Conservation (phyloP, 2,329 filamentous ascomycete genomes). For the Shiraia bambusicola region DNA sequence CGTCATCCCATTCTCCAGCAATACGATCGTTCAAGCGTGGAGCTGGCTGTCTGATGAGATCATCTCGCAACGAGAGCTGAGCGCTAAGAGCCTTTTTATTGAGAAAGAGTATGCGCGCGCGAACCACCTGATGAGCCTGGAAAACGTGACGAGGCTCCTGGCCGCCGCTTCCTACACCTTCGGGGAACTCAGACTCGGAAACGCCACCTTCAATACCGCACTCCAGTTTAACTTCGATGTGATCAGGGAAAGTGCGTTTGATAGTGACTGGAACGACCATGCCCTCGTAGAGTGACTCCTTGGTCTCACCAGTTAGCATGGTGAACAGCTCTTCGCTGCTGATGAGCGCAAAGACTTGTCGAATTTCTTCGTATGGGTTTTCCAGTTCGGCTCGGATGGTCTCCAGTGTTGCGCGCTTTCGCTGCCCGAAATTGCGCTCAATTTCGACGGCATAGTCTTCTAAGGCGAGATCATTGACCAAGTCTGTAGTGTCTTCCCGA, state of each 20-base stretch:
- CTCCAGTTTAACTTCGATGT: slow-evolving; percentile 90
- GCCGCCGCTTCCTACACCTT: slow-evolving; percentile 57
- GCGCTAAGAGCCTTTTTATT: slow-evolving; percentile 83
- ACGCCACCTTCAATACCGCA: slow-evolving; percentile 91
- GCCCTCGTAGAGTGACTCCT: slow-evolving; percentile 76
- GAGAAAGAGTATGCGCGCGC: slow-evolving; percentile 83
- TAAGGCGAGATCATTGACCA: slow-evolving; percentile 92
- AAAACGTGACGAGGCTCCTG: slow-evolving; percentile 64
- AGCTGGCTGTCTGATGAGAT: slow-evolving; percentile 67
- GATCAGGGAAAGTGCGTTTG: slow-evolving; percentile 84
- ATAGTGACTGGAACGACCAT: slow-evolving; percentile 93
- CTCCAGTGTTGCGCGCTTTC: slow-evolving; percentile 92
- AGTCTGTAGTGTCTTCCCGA: slow-evolving; percentile 88
- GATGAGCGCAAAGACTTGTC: slow-evolving; percentile 73
- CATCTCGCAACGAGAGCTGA: slow-evolving; percentile 82
- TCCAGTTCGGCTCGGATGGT: slow-evolving; percentile 93
- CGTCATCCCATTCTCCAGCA: slow-evolving; percentile 82
- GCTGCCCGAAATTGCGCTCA: slow-evolving; percentile 87
- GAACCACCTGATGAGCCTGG: slow-evolving; percentile 77
- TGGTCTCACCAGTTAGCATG: slow-evolving; percentile 93
- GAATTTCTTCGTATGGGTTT: slow-evolving; percentile 89
- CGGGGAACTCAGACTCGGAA: slow-evolving; percentile 77
- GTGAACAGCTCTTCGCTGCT: slow-evolving; percentile 82
- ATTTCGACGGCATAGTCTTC: slow-evolving; percentile 97
- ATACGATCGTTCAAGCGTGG: slow-evolving; percentile 61